Evolutionary conservation across 2,329 filamentous ascomycete genomes (phyloP), one percentile per base, ranked within the genome.

Genomic region (Coniella lustricola): DNA sequence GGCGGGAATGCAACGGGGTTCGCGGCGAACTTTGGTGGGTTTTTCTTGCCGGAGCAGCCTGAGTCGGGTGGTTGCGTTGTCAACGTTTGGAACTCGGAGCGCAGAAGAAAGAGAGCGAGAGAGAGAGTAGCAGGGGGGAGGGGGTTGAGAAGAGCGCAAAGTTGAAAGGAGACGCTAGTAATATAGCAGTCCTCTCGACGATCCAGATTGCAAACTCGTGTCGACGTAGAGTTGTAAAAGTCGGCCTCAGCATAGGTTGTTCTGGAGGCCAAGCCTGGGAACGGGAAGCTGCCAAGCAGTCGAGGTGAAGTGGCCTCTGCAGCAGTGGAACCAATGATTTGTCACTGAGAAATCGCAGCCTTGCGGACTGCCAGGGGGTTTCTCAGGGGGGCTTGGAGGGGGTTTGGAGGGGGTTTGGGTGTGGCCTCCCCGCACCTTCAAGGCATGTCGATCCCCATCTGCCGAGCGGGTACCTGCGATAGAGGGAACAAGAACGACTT

Each of bases 381-480:
- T 10, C 25, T 29, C 25, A 29, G 25, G 5, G 10, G 5, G 10
- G 5, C 5, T 29, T 29, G 25, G 10, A 5, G 10, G 25, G 25
- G 25, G 25, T 7, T 20, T 31, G 42, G 46, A 32, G 42, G 48
- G 42, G 46, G 42, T 16, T 49, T 36, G 36, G 42, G 16, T 31
- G 29, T 35, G 16, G 36, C 20, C 44, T 16, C 40, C 47, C 31
- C 46, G 16, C 40, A 44, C 43, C 34, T 16, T 3, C 33, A 44
- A 35, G 43, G 49, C 22, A 44, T 17, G 22, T 44, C 40, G 45
- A 41, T 17, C 25, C 18, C n/a, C 22, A 32, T 44, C 45, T 48
- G 34, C 40, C 49, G 49, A 39, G 35, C 45, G 45, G 45, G 49
- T 51, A 44, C 40, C 45, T 51, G 49, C 44, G 25, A 48, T 32